phyloP scores from a whole-genome alignment of 1,284 basidiomycete species.

The Sporisorium exsertum region DNA sequence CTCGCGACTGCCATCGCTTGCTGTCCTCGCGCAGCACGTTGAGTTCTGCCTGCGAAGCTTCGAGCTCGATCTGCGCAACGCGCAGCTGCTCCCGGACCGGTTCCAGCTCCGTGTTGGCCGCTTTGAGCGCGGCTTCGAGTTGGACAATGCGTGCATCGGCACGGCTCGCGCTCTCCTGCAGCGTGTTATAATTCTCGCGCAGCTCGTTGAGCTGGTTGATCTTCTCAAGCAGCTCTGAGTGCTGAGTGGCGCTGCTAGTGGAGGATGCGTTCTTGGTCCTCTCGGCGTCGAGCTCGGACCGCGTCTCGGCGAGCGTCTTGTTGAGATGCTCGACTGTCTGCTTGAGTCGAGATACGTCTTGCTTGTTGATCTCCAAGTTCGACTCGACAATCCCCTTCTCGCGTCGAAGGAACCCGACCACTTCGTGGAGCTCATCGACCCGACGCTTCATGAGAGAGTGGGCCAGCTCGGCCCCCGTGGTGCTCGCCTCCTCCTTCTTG shows the following conservation, averaged over 20 bases:
- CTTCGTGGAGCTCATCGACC: constrained; percentile 75
- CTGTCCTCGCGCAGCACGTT: constrained; percentile 81
- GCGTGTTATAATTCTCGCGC: constrained; percentile 86
- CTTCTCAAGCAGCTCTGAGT: constrained; percentile 84
- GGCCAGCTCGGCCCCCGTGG: constrained; percentile 31
- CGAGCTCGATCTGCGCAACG: constrained; percentile 79
- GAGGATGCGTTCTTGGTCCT: constrained; percentile 39
- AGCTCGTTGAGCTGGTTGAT: constrained; percentile 88
- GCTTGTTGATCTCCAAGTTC: constrained; percentile 85
- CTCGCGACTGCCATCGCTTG: constrained; percentile 85
- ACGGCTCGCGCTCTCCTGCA: constrained; percentile 80
- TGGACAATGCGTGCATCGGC: constrained; percentile 73
- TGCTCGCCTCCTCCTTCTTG: constrained; percentile 23
- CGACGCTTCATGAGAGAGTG: constrained; percentile 44
- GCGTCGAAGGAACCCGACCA: constrained; percentile 84
- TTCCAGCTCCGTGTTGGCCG: constrained; percentile 76
- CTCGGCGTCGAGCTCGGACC: constrained; percentile 68
- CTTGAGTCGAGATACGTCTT: constrained; percentile 82
- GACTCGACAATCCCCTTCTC: constrained; percentile 91
- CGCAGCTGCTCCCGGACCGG: constrained; percentile 81
- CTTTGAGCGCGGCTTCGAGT: constrained; percentile 72
- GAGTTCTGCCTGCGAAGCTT: constrained; percentile 78
- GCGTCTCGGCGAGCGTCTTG: constrained; percentile 78
- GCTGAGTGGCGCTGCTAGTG: constrained; percentile 78
- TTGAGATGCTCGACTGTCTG: constrained; percentile 80